phyloP scores from a whole-genome alignment of 163 green algal species.

The Chloroidium sp. region DNA sequence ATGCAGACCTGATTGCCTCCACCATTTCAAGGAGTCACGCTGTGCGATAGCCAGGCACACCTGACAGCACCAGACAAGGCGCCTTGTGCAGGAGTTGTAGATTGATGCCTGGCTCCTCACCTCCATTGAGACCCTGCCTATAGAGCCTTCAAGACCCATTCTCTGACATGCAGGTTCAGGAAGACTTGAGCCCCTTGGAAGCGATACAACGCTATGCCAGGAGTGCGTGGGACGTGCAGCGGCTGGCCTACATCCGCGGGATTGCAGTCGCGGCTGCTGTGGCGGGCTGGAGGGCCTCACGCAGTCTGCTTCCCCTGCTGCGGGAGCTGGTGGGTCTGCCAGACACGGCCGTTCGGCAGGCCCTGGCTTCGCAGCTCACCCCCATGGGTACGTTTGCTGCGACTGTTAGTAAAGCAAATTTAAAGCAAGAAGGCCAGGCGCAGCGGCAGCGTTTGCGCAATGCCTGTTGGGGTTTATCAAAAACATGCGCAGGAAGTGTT shows the following conservation, averaged over 20 bases:
- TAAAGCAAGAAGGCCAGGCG: neutral
- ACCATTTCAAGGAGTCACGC: too few species aligned
- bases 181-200: neutral
- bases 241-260: constrained; percentile 3
- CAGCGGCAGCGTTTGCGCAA: too few species aligned
- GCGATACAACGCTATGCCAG: neutral
- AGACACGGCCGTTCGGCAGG: constrained; percentile 7
- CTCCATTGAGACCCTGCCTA: too few species aligned
- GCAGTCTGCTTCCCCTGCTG: neutral
- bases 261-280: constrained; percentile 8
- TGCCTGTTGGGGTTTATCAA: too few species aligned
- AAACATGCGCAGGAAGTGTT: too few species aligned
- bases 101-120: too few species aligned
- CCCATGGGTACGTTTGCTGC: neutral
- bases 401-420: neutral
- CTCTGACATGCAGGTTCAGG: neutral
- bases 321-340: constrained; percentile 1
- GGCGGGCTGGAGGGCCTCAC: neutral
- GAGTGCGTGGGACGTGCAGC: neutral
- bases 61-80: too few species aligned
- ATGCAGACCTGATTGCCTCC: too few species aligned
- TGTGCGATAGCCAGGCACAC: too few species aligned
- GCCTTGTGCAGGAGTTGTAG: too few species aligned
- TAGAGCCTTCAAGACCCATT: too few species aligned
- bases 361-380: constrained; percentile 7